Evolutionary conservation across 140 eudicot species (phyloP), one percentile per base, ranked within the genome.

Genomic region (Bidens hawaiensis): DNA sequence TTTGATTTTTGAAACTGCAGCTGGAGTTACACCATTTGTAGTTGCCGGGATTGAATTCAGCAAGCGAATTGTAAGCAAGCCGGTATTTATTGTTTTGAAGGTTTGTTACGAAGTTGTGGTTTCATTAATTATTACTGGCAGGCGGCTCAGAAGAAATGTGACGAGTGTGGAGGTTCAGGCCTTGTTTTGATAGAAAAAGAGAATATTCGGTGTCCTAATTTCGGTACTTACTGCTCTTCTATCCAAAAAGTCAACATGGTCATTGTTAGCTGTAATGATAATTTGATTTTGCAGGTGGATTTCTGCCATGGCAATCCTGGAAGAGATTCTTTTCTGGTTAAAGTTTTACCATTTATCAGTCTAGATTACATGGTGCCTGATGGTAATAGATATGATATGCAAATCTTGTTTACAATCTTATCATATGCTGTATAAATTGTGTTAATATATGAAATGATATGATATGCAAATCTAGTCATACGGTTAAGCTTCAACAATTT

Each of bases 231-330:
- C 2, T 27, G 10, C 28, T 55, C 14, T 54, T n/a, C 23, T 54
- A n/a, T 28, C 22, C 34, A 28, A 55, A 27, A n/a, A 33, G 43
- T 27, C 2, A 2, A 5, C 2, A 57, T 15, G 43, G 50, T 27
- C 6, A 13, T 16, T 18, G 19, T 57, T 14, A 12, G 25, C 16
- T 18, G 21, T 57, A 21, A 45, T 23, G 38, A n/a, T 26, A 38
- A 38, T 24, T 18, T 16, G 13, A 24, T 30, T 64, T 54, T 64
- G 75, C 82, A 90, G 97, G 97, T 60, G 97, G 97, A 45, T 90
- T 87, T 77, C 72, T 90, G 31, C 96, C 97, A 43, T 90, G 97
- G 97, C 96, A 81, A 76, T 90, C 97, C 1, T 90, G 97, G 97
- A 84, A 60, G 66, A 80, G 97, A 71, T 90, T 90, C 79, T 90